Evolutionary conservation across 1,284 basidiomycete species (phyloP).

Genomic region (Puccinia horiana): DNA sequence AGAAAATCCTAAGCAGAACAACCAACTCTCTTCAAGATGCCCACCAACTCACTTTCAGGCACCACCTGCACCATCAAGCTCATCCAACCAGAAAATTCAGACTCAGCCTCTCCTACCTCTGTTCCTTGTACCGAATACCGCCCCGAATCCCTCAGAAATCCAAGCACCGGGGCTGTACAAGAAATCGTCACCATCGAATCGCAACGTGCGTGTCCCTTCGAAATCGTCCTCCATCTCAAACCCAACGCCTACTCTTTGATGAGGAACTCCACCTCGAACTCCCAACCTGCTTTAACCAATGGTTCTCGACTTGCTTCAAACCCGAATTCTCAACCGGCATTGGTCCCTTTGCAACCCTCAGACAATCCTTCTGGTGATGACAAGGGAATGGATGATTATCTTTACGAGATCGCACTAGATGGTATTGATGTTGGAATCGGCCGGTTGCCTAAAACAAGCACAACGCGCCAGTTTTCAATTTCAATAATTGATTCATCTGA

Average conservation of each 20-base stretch:
- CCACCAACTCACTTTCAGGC: background rate
- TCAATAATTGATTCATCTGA: background rate
- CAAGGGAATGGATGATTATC: slow-evolving; percentile 6
- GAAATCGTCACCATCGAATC: slow-evolving; percentile 29
- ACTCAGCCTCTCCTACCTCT: background rate
- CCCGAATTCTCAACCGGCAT: no score
- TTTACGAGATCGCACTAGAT: background rate
- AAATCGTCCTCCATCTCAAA: slow-evolving; percentile 12
- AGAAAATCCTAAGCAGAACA: background rate
- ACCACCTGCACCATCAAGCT: slow-evolving; percentile 1
- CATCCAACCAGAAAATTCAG: background rate
- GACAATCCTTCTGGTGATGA: background rate
- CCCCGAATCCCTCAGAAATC: background rate
- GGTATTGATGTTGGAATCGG: background rate
- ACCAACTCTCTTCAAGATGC: slow-evolving; percentile 2
- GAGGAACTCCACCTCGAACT: background rate
- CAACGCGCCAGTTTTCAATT: background rate
- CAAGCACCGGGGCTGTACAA: slow-evolving; percentile 7
- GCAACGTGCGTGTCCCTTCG: background rate
- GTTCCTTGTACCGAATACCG: background rate
- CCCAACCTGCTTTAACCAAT: background rate
- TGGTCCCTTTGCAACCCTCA: no score
- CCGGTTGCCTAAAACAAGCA: background rate
- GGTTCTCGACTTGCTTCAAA: background rate
- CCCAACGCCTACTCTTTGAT: background rate